A percentile compares a stretch with the other conserved stretches of the same genome.
Evolutionary conservation across 768 basidiomycete species (phyloP).

Genomic region (Xerocomus spinulosus): DNA sequence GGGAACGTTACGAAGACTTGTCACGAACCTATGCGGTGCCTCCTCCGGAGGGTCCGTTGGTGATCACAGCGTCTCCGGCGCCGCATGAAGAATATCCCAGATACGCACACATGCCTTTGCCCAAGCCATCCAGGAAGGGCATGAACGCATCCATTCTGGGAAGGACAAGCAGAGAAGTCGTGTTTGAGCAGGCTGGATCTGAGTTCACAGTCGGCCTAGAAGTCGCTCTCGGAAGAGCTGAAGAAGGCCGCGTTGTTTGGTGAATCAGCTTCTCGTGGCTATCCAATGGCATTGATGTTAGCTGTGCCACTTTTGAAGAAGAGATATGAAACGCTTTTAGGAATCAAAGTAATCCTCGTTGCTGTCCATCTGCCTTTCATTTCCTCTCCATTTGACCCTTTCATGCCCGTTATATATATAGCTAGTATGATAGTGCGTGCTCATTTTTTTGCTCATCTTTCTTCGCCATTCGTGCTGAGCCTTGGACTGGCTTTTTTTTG

Average conservation of each 20-base stretch:
- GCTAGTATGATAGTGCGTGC: background rate
- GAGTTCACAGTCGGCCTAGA: conserved; percentile 29
- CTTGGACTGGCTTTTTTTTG: too few species aligned
- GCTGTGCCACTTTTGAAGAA: background rate
- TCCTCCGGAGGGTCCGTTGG: conserved; percentile 27
- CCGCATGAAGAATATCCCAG: conserved; percentile 24
- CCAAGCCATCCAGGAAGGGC: conserved; percentile 14
- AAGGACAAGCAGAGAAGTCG: conserved; percentile 16
- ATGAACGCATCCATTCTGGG: conserved; percentile 8
- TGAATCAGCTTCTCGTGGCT: conserved; percentile 7
- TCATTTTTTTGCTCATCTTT: too few species aligned
- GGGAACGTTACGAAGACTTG: conserved; percentile 26
- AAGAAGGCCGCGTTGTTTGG: conserved; percentile 31
- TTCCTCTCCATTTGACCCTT: background rate
- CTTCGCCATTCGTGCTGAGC: too few species aligned
- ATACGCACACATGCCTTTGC: conserved; percentile 27
- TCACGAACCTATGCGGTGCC: conserved; percentile 29
- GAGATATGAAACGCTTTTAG: background rate
- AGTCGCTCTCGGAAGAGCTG: conserved; percentile 30
- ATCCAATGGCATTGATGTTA: background rate
- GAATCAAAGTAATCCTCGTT: conserved; percentile 13
- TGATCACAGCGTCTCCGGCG: conserved; percentile 13
- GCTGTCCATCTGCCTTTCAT: conserved; percentile 13
- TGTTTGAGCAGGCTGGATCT: conserved; percentile 26
- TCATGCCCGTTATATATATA: background rate